Conservation (phyloP, 129 eudicot genomes). For the Heracleum sosnowskyi region DNA sequence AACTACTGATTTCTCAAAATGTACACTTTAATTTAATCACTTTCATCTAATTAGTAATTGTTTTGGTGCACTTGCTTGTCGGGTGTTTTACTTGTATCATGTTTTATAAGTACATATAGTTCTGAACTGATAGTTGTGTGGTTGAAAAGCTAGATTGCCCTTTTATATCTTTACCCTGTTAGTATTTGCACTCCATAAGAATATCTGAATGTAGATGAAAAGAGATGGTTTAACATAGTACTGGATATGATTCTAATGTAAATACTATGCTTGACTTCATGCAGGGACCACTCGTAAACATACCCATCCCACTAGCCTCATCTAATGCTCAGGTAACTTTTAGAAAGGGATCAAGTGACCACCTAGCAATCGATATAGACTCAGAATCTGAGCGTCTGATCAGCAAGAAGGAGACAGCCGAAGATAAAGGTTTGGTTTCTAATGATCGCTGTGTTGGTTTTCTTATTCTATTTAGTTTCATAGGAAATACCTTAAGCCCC, state of each 20-base stretch:
- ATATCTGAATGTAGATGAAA: background rate
- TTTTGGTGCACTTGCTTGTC: background rate
- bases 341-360: conserved; percentile 80
- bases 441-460: background rate
- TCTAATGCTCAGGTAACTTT: conserved; percentile 75
- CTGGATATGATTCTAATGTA: background rate
- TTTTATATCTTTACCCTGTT: background rate
- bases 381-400: conserved; percentile 77
- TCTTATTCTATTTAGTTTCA: background rate
- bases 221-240: background rate
- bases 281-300: conserved; percentile 65
- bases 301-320: conserved; percentile 50
- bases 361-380: conserved; percentile 71
- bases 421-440: conserved; percentile 66
- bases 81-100: background rate
- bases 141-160: background rate
- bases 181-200: background rate
- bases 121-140: background rate
- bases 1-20: background rate
- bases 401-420: conserved; percentile 42
- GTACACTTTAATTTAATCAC: background rate
- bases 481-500: conserved; percentile 3
- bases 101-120: background rate
- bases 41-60: background rate
- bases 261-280: conserved; percentile 6